These are phyloP conservation scores for Fusarium chaquense DNA, from an alignment of 2,329 filamentous ascomycete species.

Conservation along the genomic window DNA sequence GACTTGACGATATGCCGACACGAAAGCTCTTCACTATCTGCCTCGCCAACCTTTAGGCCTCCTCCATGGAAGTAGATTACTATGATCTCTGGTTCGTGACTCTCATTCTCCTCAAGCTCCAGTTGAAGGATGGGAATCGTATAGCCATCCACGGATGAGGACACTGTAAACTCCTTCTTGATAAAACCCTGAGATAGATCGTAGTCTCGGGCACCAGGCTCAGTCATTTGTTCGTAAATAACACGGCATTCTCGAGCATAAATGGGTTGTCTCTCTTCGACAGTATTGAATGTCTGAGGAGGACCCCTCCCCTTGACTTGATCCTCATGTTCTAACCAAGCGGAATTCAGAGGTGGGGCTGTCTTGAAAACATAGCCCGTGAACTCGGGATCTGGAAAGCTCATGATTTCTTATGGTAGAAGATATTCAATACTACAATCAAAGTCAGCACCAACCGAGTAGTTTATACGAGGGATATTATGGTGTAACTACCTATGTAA, in stretches of 20 bases:
- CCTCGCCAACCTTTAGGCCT: constrained; percentile 60
- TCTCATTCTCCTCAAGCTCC: constrained; percentile 33
- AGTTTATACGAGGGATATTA: neutral
- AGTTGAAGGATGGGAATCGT: constrained; percentile 56
- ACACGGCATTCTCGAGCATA: constrained; percentile 58
- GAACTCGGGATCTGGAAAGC: constrained; percentile 35
- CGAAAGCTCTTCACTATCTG: constrained; percentile 62
- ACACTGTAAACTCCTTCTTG: constrained; percentile 46
- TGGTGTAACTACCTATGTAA: neutral
- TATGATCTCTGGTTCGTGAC: constrained; percentile 39
- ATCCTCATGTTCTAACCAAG: constrained; percentile 57
- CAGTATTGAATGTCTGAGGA: constrained; percentile 37
- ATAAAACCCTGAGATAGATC: constrained; percentile 53
- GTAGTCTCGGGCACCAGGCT: constrained; percentile 52
- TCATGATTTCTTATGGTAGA: constrained; percentile 14
- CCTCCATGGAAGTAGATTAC: constrained; percentile 64
- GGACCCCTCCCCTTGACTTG: constrained; percentile 38
- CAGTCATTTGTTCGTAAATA: constrained; percentile 53
- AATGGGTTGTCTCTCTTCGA: constrained; percentile 52
- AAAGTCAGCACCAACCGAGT: neutral
- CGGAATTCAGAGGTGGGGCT: constrained; percentile 56
- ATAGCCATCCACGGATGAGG: constrained; percentile 51
- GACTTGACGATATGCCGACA: constrained; percentile 57
- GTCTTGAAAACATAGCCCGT: constrained; percentile 46
- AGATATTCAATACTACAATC: too few species aligned